Base-by-base conservation (phyloP, 2,329 filamentous ascomycete genomes). In the Phialophora macrospora region DNA sequence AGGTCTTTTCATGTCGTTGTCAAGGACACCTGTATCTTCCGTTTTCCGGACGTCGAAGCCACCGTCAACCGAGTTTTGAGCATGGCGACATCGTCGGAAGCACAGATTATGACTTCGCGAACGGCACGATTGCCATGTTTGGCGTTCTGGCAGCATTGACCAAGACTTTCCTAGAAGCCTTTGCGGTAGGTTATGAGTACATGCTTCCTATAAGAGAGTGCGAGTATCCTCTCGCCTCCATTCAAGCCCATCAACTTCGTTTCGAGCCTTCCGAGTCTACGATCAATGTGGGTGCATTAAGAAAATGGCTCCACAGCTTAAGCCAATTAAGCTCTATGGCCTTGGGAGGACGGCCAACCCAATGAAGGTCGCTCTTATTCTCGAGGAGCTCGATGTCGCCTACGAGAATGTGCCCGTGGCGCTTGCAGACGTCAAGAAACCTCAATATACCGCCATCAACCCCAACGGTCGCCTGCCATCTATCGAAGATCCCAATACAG, bases 401-500 rank as follows among this genome's bases (percentile, higher is more conserved):
- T 77, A 73, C 56, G 73, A 77, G 65, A 69, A n/a, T 51, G 46
- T 60, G 11, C 56, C 68, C 9, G 22, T 76, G 44, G 24, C 64
- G 0, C 63, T 71, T 9, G 3, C 60, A 2, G 68, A 76, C 2
- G 59, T 79, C 24, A 79, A 72, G 63, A 63, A 63, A 9, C 62
- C 61, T n/a, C 48, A 61, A 1, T 67, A 64, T 41, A 30, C 56
- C 6, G 56, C 56, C 14, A 46, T 70, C 52, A 70, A 68, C 26
- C 69, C 68, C 32, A 70, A 71, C 48, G 76, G 76, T 30, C 76
- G 76, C 4, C 41, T 77, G 2, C 76, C 76, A 9, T 70, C 75
- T 28, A 76, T 78, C 44, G 58, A 76, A 32, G 76, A 78, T 59
- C 75, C 76, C 44, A 78, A 78, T 70, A 79, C 75, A 11, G 62